Conservation (phyloP, 345 rosid genomes). For the Chamaenerion angustifolium region DNA sequence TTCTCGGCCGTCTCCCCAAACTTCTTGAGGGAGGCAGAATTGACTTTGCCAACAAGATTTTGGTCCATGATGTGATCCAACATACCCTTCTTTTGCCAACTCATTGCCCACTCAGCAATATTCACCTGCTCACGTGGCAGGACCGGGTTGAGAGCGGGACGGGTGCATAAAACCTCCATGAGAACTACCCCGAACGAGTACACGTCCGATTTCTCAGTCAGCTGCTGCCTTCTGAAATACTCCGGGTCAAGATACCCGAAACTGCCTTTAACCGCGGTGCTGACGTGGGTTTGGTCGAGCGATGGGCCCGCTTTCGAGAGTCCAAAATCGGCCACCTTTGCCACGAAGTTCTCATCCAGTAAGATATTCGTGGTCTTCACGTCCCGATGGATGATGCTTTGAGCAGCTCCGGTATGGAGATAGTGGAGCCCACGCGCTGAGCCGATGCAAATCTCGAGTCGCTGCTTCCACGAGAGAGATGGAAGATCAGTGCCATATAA, state of each 20-base stretch:
- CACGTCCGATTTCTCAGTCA: conserved; percentile 92
- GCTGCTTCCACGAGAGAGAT: conserved; percentile 82
- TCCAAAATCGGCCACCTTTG: conserved; percentile 97
- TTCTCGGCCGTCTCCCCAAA: conserved; percentile 97
- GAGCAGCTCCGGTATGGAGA: conserved; percentile 97
- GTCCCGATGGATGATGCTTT: conserved; percentile 94
- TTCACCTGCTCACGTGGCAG: conserved; percentile 95
- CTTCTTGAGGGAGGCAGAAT: conserved; percentile 82
- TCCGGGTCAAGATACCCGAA: conserved; percentile 98
- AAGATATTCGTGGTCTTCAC: conserved; percentile 97
- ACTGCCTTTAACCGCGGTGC: conserved; percentile 99
- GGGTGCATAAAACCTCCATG: conserved; percentile 92
- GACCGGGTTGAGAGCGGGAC: conserved; percentile 94
- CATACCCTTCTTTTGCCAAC: conserved; percentile 92
- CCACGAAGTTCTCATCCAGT: conserved; percentile 80
- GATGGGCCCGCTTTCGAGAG: conserved; percentile 93
- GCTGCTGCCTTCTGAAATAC: conserved; percentile 93
- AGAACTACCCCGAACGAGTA: conserved; percentile 96
- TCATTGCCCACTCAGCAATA: conserved; percentile 98
- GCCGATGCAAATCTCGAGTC: conserved; percentile 94
- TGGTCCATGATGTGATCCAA: conserved; percentile 92
- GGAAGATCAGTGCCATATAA: conserved; percentile 85
- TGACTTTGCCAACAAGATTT: conserved; percentile 72
- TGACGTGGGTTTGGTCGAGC: conserved; percentile 89
- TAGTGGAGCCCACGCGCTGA: conserved; percentile 96